Base-by-base conservation (phyloP, 1,284 basidiomycete species). In the Melampsora abietis-canadensis region DNA sequence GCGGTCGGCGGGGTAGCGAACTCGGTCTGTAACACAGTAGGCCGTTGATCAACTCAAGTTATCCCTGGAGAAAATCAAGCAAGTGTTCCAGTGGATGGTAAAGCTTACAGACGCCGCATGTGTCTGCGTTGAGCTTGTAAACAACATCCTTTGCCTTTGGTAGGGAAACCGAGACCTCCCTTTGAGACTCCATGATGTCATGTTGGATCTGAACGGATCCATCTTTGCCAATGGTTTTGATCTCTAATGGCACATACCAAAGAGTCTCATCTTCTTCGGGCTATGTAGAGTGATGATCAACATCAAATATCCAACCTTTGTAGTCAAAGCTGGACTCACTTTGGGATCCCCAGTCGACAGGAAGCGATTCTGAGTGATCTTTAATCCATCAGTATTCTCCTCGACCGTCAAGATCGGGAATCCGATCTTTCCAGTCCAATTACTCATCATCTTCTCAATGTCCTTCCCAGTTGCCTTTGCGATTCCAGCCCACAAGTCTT, bases 401-500 rank as follows among this genome's bases (percentile, higher is more conserved):
- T 88, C 90, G 60, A 98, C 92, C 19, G 88, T 91, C 67, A 98
- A 82, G 31, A 98, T 88, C 1, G 77, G 76, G 77, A 81, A 82
- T 76, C 82, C 76, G 77, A 89, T 89, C 86, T 93, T 92, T 76
- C 88, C 87, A 48, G 94, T 90, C 95, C 94, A 98, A 81, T 90
- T 90, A 77, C 91, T 87, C 92, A 98, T 95, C 79, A 98, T 86
- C 73, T 86, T 85, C 15, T 88, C 85, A 62, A 97, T 87, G 78
- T 97, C 89, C 47, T 89, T 80, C 17, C 88, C 90, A 54, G 90
- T 91, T 2, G 92, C 88, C 79, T 88, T 86, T 70, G 87, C 85
- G 77, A 98, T 92, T 27, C 92, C 94, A 66, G 89, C 85, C 92
- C 94, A 98, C 1, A 98, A 86, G 80, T 98, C 92, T 76, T 86